Base-by-base conservation (phyloP, 2,329 filamentous ascomycete genomes). In the Botrytis aclada region DNA sequence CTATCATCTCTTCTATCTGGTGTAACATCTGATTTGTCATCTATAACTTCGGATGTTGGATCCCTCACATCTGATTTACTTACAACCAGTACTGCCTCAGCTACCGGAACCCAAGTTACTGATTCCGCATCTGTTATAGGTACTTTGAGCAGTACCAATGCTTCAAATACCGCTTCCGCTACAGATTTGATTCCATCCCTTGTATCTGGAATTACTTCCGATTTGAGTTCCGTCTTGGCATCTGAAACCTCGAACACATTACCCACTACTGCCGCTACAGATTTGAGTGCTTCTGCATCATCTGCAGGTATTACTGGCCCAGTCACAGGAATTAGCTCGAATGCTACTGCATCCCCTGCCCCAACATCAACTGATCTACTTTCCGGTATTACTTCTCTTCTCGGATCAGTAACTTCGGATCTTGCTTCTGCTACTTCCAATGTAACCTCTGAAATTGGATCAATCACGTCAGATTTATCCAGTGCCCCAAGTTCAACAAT, bases 201-300 rank as follows among this genome's bases (percentile, higher is more conserved):
- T 20, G 1, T 67, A 20, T 41, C 71, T 34, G 71, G 71, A 9
- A 22, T 51, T 32, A 63, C 51, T 22, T 71, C 62, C 14, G 54
- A 41, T 41, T 61, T 63, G 22, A 62, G 22, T 43, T 63, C 61
- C 7, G 61, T 1, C 37, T n/a, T 69, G n/a, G 41, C 63, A 41
- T 72, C 70, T 25, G 39, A 45, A 29, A 62, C 67, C 18, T 70
- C 54, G 10, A 56, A 37, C 62, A 22, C 61, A 43, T 58, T 69
- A 12, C 66, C 66, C 43, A 60, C 39, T 37, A 41, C 51, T 32
- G 71, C 73, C 60, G 41, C 69, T 47, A 58, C 70, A 20, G 51
- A 22, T 39, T 73, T 74, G 47, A 63, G 32, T 63, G 66, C 51
- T 58, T 67, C 69, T 45, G 71, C 69, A 43, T 58, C 73, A 32